These are phyloP conservation scores for Claviceps paspali DNA, from an alignment of 2,329 filamentous ascomycete species.

Conservation along the genomic window DNA sequence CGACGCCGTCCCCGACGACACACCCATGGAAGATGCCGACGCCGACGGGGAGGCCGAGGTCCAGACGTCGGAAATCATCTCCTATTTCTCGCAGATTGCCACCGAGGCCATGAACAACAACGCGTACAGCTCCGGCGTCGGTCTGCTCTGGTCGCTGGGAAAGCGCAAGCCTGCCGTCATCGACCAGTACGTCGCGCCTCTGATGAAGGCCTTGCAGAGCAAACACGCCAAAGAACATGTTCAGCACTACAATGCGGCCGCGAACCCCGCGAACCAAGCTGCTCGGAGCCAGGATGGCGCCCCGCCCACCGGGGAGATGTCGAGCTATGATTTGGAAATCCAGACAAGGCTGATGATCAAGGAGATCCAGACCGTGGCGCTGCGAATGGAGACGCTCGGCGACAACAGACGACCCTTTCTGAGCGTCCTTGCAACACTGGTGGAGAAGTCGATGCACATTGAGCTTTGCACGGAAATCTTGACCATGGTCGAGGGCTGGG, in stretches of 20 bases:
- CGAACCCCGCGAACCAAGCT: conserved; percentile 29
- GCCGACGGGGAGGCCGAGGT: conserved; percentile 73
- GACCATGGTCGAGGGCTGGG: conserved; percentile 87
- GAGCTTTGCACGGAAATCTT: conserved; percentile 84
- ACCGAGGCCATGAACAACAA: conserved; percentile 71
- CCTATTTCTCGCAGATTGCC: conserved; percentile 69
- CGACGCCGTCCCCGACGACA: conserved; percentile 70
- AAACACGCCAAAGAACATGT: conserved; percentile 93
- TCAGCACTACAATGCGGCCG: conserved; percentile 49
- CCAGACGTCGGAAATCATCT: conserved; percentile 74
- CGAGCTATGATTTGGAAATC: conserved; percentile 68
- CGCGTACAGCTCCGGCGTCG: conserved; percentile 78
- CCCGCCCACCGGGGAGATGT: conserved; percentile 40
- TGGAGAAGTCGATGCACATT: conserved; percentile 85
- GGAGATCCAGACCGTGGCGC: conserved; percentile 80
- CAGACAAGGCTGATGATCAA: conserved; percentile 87
- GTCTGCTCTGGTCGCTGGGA: conserved; percentile 83
- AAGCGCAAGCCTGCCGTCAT: conserved; percentile 74
- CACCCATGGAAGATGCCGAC: conserved; percentile 56
- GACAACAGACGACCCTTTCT: conserved; percentile 88
- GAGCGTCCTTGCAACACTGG: conserved; percentile 83
- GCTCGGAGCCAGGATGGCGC: conserved; percentile 37
- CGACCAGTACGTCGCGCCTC: conserved; percentile 69
- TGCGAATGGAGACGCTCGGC: conserved; percentile 82
- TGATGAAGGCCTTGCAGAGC: conserved; percentile 87